Conservation (phyloP, 169 alveolate genomes). For the Plasmodium gaboni region DNA sequence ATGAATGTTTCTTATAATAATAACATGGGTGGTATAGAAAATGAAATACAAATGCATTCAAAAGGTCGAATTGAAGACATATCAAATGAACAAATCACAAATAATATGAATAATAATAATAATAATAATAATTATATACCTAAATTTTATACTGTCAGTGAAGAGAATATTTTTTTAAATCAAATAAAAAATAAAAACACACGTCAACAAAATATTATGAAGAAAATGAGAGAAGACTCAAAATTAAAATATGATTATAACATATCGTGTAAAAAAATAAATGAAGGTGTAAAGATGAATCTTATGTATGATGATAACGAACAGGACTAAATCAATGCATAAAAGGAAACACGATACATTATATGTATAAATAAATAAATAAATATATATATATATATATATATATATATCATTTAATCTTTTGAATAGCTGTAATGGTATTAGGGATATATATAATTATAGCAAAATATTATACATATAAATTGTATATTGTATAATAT, state of each 20-base stretch:
- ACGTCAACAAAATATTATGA: slow-evolving; percentile 36
- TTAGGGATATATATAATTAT: no score
- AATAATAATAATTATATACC: slow-evolving; percentile 16
- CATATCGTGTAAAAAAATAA: background rate
- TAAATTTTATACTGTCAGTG: slow-evolving; percentile 41
- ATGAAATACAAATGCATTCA: background rate
- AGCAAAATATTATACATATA: no score
- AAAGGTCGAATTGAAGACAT: background rate
- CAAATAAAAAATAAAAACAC: slow-evolving; percentile 37
- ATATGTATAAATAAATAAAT: background rate
- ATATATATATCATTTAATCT: no score
- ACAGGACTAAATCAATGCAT: no score
- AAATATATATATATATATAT: background rate
- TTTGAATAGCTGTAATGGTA: no score
- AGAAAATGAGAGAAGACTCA: slow-evolving; percentile 12
- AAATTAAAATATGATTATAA: slow-evolving; percentile 28
- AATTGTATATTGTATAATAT: no score
- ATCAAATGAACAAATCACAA: background rate
- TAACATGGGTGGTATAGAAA: background rate
- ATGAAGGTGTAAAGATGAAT: background rate
- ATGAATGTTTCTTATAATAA: background rate
- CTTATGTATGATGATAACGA: no score
- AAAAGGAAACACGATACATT: background rate
- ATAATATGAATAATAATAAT: background rate
- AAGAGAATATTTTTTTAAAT: slow-evolving; percentile 43